A percentile compares a stretch with the other conserved stretches of the same genome.
These are phyloP conservation scores for Ganoderma multipileum DNA, from an alignment of 1,284 basidiomycete genomes.

Conservation along the genomic window DNA sequence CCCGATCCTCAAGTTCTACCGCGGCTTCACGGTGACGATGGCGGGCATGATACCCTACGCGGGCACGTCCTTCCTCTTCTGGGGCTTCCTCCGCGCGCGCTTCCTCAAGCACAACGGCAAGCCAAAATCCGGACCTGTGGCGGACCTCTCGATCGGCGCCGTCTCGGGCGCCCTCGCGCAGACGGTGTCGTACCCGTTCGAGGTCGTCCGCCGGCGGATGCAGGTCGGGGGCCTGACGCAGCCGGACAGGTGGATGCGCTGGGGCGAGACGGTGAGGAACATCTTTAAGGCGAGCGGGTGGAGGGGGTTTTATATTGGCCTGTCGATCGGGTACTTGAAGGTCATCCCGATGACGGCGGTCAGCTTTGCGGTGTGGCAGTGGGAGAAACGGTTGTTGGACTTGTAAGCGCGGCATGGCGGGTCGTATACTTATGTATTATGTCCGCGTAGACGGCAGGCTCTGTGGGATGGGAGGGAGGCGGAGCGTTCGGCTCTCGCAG, in stretches of 20 bases:
- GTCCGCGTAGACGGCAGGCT: neutral
- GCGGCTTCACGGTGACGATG: constrained; percentile 94
- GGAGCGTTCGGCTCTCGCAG: neutral
- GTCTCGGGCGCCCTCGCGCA: constrained; percentile 91
- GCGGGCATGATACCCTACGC: constrained; percentile 96
- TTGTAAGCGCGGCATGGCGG: constrained; percentile 7
- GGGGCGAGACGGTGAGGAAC: constrained; percentile 76
- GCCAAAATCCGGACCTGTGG: constrained; percentile 52
- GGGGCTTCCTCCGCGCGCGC: constrained; percentile 82
- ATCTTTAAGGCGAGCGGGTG: constrained; percentile 80
- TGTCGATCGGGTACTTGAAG: constrained; percentile 95
- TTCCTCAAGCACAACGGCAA: constrained; percentile 53
- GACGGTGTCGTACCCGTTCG: constrained; percentile 95
- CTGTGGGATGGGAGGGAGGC: neutral
- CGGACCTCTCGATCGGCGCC: constrained; percentile 85
- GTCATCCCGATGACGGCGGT: constrained; percentile 97
- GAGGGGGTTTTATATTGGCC: constrained; percentile 93
- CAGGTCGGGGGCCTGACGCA: constrained; percentile 91
- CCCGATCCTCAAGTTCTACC: constrained; percentile 90
- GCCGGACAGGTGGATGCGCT: constrained; percentile 81
- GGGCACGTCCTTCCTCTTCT: constrained; percentile 94
- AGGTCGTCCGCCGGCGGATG: constrained; percentile 93
- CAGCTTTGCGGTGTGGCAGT: constrained; percentile 81
- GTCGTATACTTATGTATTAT: neutral
- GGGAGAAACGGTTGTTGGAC: constrained; percentile 66